Evolutionary conservation across 2,329 filamentous ascomycete genomes (phyloP).

Genomic region (Ophiostoma populinum): DNA sequence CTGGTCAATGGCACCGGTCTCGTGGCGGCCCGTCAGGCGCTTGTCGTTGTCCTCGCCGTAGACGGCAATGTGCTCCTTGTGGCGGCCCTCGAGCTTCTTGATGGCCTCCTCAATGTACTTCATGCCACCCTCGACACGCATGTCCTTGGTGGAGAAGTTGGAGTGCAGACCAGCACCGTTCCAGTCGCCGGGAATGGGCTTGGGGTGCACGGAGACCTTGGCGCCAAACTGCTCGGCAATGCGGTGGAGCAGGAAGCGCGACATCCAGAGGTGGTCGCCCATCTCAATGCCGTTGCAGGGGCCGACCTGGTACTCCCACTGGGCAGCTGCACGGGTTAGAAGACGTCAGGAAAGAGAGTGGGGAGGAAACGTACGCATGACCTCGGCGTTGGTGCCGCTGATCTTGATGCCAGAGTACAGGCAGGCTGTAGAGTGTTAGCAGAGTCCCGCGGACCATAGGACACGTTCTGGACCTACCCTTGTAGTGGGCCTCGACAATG

Average conservation of each 20-base stretch:
- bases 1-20: slow-evolving; percentile 84
- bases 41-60: slow-evolving; percentile 92
- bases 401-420: slow-evolving; percentile 83
- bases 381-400: slow-evolving; percentile 96
- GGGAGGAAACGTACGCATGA: slow-evolving; percentile 40
- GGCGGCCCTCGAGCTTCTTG: slow-evolving; percentile 65
- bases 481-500: slow-evolving; percentile 76
- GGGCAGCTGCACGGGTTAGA: slow-evolving; percentile 7
- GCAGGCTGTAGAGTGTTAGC: slow-evolving; percentile 27
- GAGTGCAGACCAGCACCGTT: slow-evolving; percentile 61
- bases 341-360: neutral
- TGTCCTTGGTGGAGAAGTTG: slow-evolving; percentile 84
- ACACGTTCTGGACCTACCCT: slow-evolving; percentile 18
- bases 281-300: slow-evolving; percentile 23
- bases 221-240: slow-evolving; percentile 93
- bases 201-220: slow-evolving; percentile 88
- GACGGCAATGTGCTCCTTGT: slow-evolving; percentile 71
- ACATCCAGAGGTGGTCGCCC: slow-evolving; percentile 94
- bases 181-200: slow-evolving; percentile 89
- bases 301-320: slow-evolving; percentile 15
- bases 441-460: neutral
- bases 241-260: slow-evolving; percentile 58
- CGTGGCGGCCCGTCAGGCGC: slow-evolving; percentile 82
- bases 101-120: slow-evolving; percentile 79
- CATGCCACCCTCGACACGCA: slow-evolving; percentile 85